phyloP scores from a whole-genome alignment of 129 eudicot species.

The Chrysanthemum makinoi region DNA sequence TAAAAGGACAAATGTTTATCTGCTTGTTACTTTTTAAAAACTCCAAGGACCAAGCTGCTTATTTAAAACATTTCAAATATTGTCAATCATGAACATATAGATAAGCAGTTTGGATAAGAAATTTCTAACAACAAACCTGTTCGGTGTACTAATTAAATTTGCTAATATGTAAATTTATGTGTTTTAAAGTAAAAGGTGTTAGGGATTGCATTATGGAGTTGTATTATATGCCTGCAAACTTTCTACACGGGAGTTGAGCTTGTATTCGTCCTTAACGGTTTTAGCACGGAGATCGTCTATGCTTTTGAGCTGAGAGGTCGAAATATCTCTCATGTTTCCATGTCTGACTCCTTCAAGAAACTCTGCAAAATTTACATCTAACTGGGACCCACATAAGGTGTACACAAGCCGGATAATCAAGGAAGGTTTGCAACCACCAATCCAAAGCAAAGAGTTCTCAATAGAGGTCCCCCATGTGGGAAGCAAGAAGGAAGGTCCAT shows the following conservation, averaged over 20 bases:
- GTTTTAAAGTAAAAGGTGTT: too few species aligned
- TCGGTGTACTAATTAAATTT: too few species aligned
- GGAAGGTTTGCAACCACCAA: slow-evolving; percentile 45
- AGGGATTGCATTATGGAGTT: too few species aligned
- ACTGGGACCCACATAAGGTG: slow-evolving; percentile 33
- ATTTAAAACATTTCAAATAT: too few species aligned
- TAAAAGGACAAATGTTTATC: too few species aligned
- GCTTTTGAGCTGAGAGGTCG: slow-evolving; percentile 27
- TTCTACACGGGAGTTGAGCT: slow-evolving; percentile 33
- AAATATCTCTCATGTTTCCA: slow-evolving; percentile 43
- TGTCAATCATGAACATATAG: too few species aligned
- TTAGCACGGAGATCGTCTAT: slow-evolving; percentile 43
- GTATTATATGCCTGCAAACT: slow-evolving; percentile 38
- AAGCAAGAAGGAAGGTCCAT: slow-evolving; percentile 34
- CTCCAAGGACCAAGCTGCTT: too few species aligned
- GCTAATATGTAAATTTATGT: too few species aligned
- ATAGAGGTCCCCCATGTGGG: slow-evolving; percentile 46
- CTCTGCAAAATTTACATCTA: slow-evolving; percentile 22
- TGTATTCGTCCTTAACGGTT: slow-evolving; percentile 39
- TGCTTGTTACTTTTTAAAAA: too few species aligned
- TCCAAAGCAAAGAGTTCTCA: slow-evolving; percentile 46
- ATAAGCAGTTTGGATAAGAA: too few species aligned
- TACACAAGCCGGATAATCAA: slow-evolving; percentile 31
- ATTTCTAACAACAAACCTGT: too few species aligned
- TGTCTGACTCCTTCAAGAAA: slow-evolving; percentile 33